phyloP scores from a whole-genome alignment of 805 yeast species.

The Nakazawaea laoshanensis region DNA sequence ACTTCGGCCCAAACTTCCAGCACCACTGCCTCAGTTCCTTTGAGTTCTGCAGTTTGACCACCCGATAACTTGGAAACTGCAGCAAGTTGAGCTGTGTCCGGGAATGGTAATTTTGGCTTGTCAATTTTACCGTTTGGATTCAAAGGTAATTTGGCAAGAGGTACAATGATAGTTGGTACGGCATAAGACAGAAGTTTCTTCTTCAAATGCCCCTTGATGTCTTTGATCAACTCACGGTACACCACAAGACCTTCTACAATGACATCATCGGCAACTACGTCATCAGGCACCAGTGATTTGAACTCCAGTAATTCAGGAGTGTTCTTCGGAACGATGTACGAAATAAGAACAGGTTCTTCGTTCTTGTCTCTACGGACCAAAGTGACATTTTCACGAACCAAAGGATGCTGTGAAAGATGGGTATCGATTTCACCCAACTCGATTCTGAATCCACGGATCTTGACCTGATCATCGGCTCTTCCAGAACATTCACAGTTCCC shows the following conservation, averaged over 20 bases:
- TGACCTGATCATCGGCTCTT: constrained; percentile 97
- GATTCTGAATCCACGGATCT: constrained; percentile 96
- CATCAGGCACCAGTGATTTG: constrained; percentile 41
- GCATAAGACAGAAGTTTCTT: constrained; percentile 90
- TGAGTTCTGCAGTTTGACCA: constrained; percentile 38
- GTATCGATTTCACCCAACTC: constrained; percentile 98
- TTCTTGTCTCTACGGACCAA: constrained; percentile 86
- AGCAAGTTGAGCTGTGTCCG: constrained; percentile 78
- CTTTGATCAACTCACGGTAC: constrained; percentile 69
- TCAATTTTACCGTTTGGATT: constrained; percentile 98
- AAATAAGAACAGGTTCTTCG: constrained; percentile 84
- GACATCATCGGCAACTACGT: constrained; percentile 52
- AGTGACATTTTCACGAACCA: constrained; percentile 88
- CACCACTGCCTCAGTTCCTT: constrained; percentile 56
- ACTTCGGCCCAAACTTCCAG: constrained; percentile 81
- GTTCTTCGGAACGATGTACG: constrained; percentile 78
- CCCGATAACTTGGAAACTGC: constrained; percentile 52
- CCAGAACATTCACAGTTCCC: constrained; percentile 99
- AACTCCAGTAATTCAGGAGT: constrained; percentile 35
- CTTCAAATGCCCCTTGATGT: constrained; percentile 74
- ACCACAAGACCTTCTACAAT: constrained; percentile 73
- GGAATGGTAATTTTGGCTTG: constrained; percentile 94
- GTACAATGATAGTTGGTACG: constrained; percentile 86
- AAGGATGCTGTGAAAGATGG: constrained; percentile 87
- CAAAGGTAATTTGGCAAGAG: constrained; percentile 77